Conservation (phyloP, 163 green algal species). For the Chlamydomonas reinhardtii region DNA sequence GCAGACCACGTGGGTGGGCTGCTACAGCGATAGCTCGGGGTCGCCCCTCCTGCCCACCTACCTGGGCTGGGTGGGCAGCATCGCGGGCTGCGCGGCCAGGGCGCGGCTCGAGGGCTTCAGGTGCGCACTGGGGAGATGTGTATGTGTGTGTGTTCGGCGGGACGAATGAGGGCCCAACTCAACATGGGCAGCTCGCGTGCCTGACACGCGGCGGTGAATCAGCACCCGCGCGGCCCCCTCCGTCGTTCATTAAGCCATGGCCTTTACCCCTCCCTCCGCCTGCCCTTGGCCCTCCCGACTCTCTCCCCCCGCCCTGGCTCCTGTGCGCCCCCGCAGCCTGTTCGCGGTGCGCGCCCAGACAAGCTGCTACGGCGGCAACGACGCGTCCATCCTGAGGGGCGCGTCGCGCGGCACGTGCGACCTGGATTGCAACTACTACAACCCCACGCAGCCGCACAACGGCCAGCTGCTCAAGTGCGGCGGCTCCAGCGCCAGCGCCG, state of each 20-base stretch:
- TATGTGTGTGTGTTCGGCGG: too few relatives aligned
- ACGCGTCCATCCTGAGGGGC: not conserved
- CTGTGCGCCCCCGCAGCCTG: not conserved
- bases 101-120: not conserved
- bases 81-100: not conserved
- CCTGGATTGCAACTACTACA: not conserved
- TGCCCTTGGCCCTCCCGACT: too few relatives aligned
- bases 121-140: not conserved
- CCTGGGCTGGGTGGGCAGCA: not conserved
- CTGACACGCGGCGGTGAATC: too few relatives aligned
- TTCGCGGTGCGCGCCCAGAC: not conserved
- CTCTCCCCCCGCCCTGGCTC: too few relatives aligned
- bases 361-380: not conserved
- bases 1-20: not conserved
- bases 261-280: too few relatives aligned
- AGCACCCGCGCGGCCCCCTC: too few relatives aligned
- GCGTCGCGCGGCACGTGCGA: not conserved
- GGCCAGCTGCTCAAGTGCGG: not conserved
- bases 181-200: too few relatives aligned
- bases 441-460: too few relatives aligned
- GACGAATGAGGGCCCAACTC: too few relatives aligned
- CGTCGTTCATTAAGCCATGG: too few relatives aligned
- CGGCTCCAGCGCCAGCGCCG: not conserved
- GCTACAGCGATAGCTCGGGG: not conserved
- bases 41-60: not conserved